Percentiles rank a stretch among this genome's conserved stretches.
Conservation (phyloP, 805 yeast species). For the Metschnikowia proteae region DNA sequence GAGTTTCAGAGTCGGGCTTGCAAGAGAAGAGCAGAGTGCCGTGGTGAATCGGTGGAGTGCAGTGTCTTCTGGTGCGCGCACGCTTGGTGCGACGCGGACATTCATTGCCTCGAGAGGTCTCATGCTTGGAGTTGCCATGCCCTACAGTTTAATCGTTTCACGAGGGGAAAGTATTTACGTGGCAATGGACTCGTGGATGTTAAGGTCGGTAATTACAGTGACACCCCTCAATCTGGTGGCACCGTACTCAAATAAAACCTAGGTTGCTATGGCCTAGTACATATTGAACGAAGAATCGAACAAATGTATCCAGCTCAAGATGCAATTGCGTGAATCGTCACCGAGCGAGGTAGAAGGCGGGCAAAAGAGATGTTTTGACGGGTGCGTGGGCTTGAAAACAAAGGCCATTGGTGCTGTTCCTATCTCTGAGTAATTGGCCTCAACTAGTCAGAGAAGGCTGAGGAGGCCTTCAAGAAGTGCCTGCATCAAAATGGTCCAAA, state of each 20-base stretch:
- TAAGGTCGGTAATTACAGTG: conserved; percentile 45
- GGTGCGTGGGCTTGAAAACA: no score
- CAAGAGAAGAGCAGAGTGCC: not conserved
- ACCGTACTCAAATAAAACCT: conserved; percentile 47
- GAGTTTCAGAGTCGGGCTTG: not conserved
- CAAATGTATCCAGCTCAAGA: conserved; percentile 45
- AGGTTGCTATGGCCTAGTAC: conserved; percentile 39
- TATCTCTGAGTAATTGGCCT: conserved; percentile 22
- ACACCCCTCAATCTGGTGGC: conserved; percentile 42
- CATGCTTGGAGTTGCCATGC: no score
- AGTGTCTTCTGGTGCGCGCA: not conserved
- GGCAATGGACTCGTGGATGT: conserved; percentile 20
- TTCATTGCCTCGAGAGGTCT: not conserved
- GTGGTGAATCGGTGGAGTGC: not conserved
- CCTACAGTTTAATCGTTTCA: no score
- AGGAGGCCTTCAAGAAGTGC: conserved; percentile 34
- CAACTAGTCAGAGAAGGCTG: conserved; percentile 23
- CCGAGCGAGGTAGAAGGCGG: conserved; percentile 51
- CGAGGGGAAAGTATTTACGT: no score
- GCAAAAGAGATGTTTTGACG: not conserved
- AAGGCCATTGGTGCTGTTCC: not conserved
- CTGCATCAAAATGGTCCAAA: conserved; percentile 48
- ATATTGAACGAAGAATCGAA: conserved; percentile 5
- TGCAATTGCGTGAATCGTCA: conserved; percentile 22
- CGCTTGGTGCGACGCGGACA: conserved; percentile 1